These are phyloP conservation scores for Ophiostoma triangulosporum DNA, from an alignment of 2,329 filamentous ascomycete genomes.

Conservation along the genomic window DNA sequence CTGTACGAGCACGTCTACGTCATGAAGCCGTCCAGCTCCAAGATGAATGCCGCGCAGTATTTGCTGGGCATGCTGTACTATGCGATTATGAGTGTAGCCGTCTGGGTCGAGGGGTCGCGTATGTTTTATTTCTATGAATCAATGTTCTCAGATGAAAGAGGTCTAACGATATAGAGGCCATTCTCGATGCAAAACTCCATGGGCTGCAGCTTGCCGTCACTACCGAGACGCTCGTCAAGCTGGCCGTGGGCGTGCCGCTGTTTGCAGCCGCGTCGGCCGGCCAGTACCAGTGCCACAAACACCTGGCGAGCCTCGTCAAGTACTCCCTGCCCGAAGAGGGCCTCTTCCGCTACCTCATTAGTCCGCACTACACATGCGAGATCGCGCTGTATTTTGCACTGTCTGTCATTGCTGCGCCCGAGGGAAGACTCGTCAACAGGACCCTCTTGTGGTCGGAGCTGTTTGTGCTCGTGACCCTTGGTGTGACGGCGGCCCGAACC, in stretches of 20 bases:
- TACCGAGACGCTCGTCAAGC: conserved; percentile 27
- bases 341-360: conserved; percentile 59
- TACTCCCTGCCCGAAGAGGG: conserved; percentile 69
- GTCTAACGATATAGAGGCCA: conserved; percentile 5
- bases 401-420: conserved; percentile 58
- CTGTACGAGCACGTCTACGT: conserved; percentile 61
- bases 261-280: conserved; percentile 58
- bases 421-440: conserved; percentile 50
- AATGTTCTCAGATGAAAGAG: background rate
- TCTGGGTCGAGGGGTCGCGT: conserved; percentile 79
- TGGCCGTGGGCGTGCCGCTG: conserved; percentile 41
- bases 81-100: conserved; percentile 51
- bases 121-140: conserved; percentile 23
- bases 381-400: conserved; percentile 73
- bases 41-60: conserved; percentile 83
- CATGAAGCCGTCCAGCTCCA: conserved; percentile 52
- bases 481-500: conserved; percentile 65
- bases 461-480: conserved; percentile 70
- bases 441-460: conserved; percentile 56
- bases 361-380: conserved; percentile 86
- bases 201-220: background rate
- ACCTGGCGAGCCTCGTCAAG: conserved; percentile 59
- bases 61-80: conserved; percentile 69
- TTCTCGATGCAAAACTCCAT: conserved; percentile 18
- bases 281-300: conserved; percentile 61